These are phyloP conservation scores for Mycena amicta DNA, from an alignment of 768 basidiomycete genomes.

Conservation along the genomic window DNA sequence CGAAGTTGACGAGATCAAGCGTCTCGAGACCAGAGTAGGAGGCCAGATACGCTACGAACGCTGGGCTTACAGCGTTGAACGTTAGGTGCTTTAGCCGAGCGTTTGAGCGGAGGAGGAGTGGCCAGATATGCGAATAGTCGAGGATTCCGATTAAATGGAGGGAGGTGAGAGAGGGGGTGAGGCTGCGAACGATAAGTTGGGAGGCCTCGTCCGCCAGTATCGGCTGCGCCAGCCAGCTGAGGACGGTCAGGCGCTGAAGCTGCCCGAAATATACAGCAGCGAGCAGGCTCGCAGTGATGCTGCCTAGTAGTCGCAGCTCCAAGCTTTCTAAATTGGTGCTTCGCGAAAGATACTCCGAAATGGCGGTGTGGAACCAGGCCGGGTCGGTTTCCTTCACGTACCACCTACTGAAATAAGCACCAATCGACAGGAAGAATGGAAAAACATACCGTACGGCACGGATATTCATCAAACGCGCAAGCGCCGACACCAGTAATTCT, in stretches of 20 bases:
- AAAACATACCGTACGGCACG: too few species aligned
- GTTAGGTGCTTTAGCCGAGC: not conserved
- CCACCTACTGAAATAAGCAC: not conserved
- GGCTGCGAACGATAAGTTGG: not conserved
- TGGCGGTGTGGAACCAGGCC: not conserved
- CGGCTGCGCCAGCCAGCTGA: not conserved
- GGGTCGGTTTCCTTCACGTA: not conserved
- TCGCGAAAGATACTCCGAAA: not conserved
- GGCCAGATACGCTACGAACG: not conserved
- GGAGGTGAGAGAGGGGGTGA: not conserved
- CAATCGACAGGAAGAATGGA: too few species aligned
- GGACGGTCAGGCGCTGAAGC: not conserved
- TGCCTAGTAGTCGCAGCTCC: not conserved
- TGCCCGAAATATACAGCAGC: not conserved
- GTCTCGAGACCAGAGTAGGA: not conserved
- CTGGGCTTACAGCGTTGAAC: not conserved
- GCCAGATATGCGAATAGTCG: not conserved
- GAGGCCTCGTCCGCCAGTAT: not conserved
- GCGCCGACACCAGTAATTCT: too few species aligned
- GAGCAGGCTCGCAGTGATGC: too few species aligned
- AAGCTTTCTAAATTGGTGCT: not conserved
- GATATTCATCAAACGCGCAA: too few species aligned
- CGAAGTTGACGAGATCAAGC: not conserved
- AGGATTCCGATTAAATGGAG: not conserved
- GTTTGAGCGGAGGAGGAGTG: not conserved